Base-by-base conservation (phyloP, 257 asterid species). In the Knoxia roxburghii region DNA sequence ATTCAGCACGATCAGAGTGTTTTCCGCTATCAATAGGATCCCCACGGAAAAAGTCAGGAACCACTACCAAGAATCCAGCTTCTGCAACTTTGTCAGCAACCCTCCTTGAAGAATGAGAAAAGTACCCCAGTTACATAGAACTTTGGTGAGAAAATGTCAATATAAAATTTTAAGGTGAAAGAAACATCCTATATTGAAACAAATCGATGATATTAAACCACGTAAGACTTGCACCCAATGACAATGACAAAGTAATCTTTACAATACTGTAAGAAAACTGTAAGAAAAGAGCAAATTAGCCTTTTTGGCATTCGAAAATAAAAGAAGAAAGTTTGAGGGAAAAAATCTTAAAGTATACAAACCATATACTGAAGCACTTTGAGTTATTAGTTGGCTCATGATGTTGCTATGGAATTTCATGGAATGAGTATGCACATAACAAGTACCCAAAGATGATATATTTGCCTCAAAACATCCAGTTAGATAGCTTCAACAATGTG, bases 41-140 rank as follows among this genome's bases (percentile, higher is more conserved):
- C 15, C 96, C 95, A 39, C 78, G 68, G 75, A 72, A 85, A 79
- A 87, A 79, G 79, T 89, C 96, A 12, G 96, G 96, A 82, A 78
- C 93, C 69, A 84, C 83, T 10, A 82, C 93, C 5, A 78, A 79
- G 75, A 57, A 83, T 24, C 95, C 93, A 29, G 76, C 67, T 50
- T 80, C 83, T 73, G 90, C 89, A 69, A 83, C 75, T 76, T 79
- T 84, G 70, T 85, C 90, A 3, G 95, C 93, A 41, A 89, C 77
- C 76, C 78, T 87, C 86, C 95, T 89, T 68, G 67, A 81, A 41
- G 33, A 27, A 3, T 20, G 18, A 35, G 63, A 37, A 15, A 67
- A 27, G 20, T 53, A 60, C n/a, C 7, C 21, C 27, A 51, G 48
- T 33, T 9, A 58, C 18, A 64, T 30, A 20, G 14, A 20, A 26